A percentile compares a stretch with the other conserved stretches of the same genome.
Evolutionary conservation across 768 basidiomycete species (phyloP).

Genomic region (Kwoniella bestiolae): DNA sequence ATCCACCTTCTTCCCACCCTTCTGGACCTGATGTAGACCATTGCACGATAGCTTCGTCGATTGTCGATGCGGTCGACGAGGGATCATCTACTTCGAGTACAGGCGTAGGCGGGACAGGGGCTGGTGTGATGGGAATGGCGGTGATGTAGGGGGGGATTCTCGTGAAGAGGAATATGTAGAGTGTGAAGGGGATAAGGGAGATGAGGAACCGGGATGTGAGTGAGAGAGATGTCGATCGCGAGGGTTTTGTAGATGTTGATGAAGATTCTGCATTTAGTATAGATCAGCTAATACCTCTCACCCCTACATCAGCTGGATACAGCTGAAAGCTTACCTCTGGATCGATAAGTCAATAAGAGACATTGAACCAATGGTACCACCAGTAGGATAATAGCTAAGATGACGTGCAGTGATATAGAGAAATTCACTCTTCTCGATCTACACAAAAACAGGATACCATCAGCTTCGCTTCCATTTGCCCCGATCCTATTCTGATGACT

Average conservation of each 20-base stretch:
- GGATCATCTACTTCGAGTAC: constrained; percentile 15
- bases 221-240: constrained; percentile 33
- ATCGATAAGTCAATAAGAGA: constrained; percentile 52
- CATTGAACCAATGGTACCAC: constrained; percentile 54
- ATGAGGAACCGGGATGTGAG: constrained; percentile 46
- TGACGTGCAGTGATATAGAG: constrained; percentile 49
- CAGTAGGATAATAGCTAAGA: constrained; percentile 52
- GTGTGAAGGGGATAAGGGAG: constrained; percentile 51
- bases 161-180: constrained; percentile 56
- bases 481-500: too few relatives aligned
- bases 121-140: constrained; percentile 26
- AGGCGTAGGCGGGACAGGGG: constrained; percentile 4
- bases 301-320: too few relatives aligned
- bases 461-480: too few relatives aligned
- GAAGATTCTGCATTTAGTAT: constrained; percentile 21
- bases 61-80: constrained; percentile 22
- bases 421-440: constrained; percentile 54
- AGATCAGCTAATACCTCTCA: constrained; percentile 3
- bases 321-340: constrained; percentile 41
- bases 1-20: constrained; percentile 48
- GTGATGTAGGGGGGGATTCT: constrained; percentile 56
- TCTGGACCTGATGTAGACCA: constrained; percentile 39
- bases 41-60: constrained; percentile 34
- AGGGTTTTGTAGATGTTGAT: constrained; percentile 25
- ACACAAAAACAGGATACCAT: background rate